Percentiles rank a stretch among this genome's conserved stretches.
These are phyloP conservation scores for Kuraishia hungarica DNA, from an alignment of 805 yeast genomes.

Conservation along the genomic window DNA sequence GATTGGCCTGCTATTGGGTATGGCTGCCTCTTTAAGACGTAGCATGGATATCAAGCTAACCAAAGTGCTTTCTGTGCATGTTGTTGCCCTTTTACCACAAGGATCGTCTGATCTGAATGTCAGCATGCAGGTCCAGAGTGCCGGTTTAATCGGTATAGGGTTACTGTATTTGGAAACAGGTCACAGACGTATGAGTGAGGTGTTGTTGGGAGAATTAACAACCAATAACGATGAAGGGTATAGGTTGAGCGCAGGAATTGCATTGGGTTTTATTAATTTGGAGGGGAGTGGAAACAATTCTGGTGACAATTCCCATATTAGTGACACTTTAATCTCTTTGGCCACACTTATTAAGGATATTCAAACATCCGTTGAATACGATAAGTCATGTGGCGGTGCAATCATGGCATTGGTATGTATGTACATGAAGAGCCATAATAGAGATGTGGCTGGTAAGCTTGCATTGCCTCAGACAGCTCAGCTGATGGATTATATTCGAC, in stretches of 20 bases:
- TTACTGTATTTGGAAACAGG: constrained; percentile 68
- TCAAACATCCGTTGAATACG: constrained; percentile 48
- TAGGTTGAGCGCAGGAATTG: constrained; percentile 79
- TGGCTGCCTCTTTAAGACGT: constrained; percentile 83
- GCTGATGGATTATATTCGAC: constrained; percentile 62
- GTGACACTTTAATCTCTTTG: constrained; percentile 47
- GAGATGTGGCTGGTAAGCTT: constrained; percentile 50
- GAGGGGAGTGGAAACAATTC: constrained; percentile 65
- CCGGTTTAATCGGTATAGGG: constrained; percentile 88
- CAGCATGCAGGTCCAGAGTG: constrained; percentile 74
- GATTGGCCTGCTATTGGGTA: constrained; percentile 81
- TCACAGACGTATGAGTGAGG: constrained; percentile 81
- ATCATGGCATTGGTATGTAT: constrained; percentile 68
- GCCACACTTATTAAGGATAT: constrained; percentile 55
- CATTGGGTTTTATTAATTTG: constrained; percentile 76
- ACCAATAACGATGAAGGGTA: constrained; percentile 67
- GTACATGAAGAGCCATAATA: constrained; percentile 58
- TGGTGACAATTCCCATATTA: constrained; percentile 45
- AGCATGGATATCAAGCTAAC: constrained; percentile 81
- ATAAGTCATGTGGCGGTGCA: constrained; percentile 67
- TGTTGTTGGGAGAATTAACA: constrained; percentile 62
- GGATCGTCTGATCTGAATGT: constrained; percentile 91
- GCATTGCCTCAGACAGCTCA: constrained; percentile 51
- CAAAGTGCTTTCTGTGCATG: constrained; percentile 87
- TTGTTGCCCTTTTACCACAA: constrained; percentile 81